phyloP scores from a whole-genome alignment of 208 protist species.

The Wallacemonas sp. region DNA sequence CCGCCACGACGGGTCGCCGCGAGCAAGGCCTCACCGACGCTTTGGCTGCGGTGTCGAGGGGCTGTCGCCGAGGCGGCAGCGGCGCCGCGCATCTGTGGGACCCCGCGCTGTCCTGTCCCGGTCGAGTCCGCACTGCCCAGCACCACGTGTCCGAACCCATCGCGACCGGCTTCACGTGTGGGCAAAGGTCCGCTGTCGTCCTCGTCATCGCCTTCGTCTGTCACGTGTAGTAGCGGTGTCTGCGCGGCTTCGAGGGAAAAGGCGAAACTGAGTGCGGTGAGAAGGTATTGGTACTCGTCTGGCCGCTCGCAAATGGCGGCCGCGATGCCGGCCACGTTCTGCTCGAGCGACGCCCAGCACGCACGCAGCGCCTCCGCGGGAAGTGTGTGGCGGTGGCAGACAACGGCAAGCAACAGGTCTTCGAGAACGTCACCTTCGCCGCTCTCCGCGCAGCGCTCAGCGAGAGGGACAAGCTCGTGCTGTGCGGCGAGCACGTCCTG shows the following conservation, averaged over 20 bases:
- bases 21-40: slow-evolving; percentile 17
- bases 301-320: slow-evolving; percentile 33
- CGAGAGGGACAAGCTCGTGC: slow-evolving; percentile 20
- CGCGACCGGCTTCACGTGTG: no score
- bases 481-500: slow-evolving; percentile 40
- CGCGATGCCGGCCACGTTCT: slow-evolving; percentile 52
- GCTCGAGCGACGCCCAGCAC: slow-evolving; percentile 51
- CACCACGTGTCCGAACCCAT: no score
- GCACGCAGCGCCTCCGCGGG: slow-evolving; percentile 27
- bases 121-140: no score
- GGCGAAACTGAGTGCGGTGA: slow-evolving; percentile 50
- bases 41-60: slow-evolving; percentile 15
- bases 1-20: slow-evolving; percentile 4
- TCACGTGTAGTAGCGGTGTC: slow-evolving; percentile 54
- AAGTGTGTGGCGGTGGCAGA: slow-evolving; percentile 50
- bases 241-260: slow-evolving; percentile 43
- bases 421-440: slow-evolving; percentile 24
- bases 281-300: slow-evolving; percentile 61
- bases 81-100: background rate
- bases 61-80: background rate
- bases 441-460: slow-evolving; percentile 16
- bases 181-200: background rate
- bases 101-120: no score
- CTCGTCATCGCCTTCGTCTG: background rate
- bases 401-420: slow-evolving; percentile 55